A percentile compares a stretch with the other conserved stretches of the same genome.
Evolutionary conservation across 1,284 basidiomycete species (phyloP).

Genomic region (Exobasidium cylindrosporum): DNA sequence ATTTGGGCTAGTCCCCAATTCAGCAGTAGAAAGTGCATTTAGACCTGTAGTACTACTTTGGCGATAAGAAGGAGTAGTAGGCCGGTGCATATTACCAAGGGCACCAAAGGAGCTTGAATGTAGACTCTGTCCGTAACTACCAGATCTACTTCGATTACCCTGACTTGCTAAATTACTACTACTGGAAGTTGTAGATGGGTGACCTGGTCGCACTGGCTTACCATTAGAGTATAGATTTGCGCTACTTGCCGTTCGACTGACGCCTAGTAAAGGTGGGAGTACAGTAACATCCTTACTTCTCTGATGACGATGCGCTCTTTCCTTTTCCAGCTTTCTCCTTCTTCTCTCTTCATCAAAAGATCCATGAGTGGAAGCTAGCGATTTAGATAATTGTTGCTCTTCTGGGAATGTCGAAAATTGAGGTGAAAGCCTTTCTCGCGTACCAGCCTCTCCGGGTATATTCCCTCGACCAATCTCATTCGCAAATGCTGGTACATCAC

Average conservation of each 20-base stretch:
- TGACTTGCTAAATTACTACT: neutral
- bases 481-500: constrained; percentile 40
- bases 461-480: constrained; percentile 40
- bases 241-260: constrained; percentile 32
- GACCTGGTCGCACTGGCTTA: constrained; percentile 10
- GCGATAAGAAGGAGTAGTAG: constrained; percentile 27
- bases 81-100: constrained; percentile 19
- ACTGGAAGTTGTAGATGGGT: constrained; percentile 20
- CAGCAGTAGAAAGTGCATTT: constrained; percentile 19
- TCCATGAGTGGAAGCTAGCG: constrained; percentile 19
- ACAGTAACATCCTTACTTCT: constrained; percentile 39
- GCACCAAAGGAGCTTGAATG: constrained; percentile 27
- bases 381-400: constrained; percentile 19
- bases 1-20: constrained; percentile 27
- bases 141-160: neutral
- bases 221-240: constrained; percentile 31
- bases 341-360: constrained; percentile 26
- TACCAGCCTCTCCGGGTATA: constrained; percentile 33
- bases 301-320: constrained; percentile 22
- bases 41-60: constrained; percentile 16
- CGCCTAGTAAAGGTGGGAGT: constrained; percentile 41
- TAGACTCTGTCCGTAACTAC: constrained; percentile 15
- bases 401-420: constrained; percentile 20
- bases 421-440: constrained; percentile 2
- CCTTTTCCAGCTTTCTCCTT: constrained; percentile 7